Percentiles rank a stretch among this genome's conserved stretches.
These are phyloP conservation scores for Lachancea sp. DNA, from an alignment of 805 yeast species.

Conservation along the genomic window DNA sequence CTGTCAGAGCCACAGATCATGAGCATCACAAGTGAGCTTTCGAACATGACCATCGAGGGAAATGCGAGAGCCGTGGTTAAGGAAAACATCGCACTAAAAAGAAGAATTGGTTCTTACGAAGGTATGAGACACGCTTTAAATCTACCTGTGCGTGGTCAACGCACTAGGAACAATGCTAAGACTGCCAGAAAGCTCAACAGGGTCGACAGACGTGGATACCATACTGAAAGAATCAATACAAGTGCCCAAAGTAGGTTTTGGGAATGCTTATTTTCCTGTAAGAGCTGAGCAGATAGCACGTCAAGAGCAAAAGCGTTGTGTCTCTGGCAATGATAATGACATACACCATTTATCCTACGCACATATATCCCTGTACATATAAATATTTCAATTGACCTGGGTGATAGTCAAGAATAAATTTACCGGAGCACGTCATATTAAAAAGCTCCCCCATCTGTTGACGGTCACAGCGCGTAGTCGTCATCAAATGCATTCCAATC, in stretches of 20 bases:
- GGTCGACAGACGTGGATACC: constrained; percentile 52
- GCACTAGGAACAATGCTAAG: constrained; percentile 82
- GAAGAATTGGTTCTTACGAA: constrained; percentile 73
- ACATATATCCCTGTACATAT: too few relatives aligned
- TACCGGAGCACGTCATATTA: too few relatives aligned
- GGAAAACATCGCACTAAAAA: constrained; percentile 72
- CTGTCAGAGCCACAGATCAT: constrained; percentile 80
- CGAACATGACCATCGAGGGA: constrained; percentile 77
- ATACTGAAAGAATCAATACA: constrained; percentile 8
- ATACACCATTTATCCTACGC: background rate
- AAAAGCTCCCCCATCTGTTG: too few relatives aligned
- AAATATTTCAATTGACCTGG: too few relatives aligned
- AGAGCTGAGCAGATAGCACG: too few relatives aligned
- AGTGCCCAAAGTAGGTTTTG: too few relatives aligned
- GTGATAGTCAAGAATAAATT: too few relatives aligned
- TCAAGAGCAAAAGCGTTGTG: too few relatives aligned
- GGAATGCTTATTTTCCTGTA: too few relatives aligned
- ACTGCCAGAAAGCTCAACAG: constrained; percentile 85
- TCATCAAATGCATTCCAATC: constrained; percentile 40
- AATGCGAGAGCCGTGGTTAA: constrained; percentile 66
- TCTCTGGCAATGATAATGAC: background rate
- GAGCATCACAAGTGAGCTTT: constrained; percentile 80
- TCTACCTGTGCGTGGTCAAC: constrained; percentile 80
- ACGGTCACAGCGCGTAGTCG: constrained; percentile 33
- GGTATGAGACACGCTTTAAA: constrained; percentile 89